These are phyloP conservation scores for Hypoxylon sp. DNA, from an alignment of 2,329 filamentous ascomycete genomes.

Conservation along the genomic window DNA sequence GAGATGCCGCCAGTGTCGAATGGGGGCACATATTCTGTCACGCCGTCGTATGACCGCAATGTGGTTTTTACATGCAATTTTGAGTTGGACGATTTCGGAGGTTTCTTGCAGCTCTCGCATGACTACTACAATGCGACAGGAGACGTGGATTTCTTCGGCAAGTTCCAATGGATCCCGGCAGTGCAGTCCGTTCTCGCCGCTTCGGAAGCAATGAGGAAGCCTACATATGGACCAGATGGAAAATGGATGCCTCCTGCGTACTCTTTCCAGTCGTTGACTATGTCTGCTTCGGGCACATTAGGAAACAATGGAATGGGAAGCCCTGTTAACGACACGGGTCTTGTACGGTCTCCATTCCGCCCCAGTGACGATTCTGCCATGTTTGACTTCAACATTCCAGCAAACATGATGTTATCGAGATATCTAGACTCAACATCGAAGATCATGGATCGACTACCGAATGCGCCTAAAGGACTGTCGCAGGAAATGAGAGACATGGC, in stretches of 20 bases:
- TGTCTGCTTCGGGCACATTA: constrained; percentile 84
- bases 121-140: constrained; percentile 83
- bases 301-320: constrained; percentile 83
- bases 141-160: constrained; percentile 81
- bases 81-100: constrained; percentile 90
- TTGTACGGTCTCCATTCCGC: constrained; percentile 89
- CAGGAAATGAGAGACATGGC: constrained; percentile 71
- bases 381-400: constrained; percentile 88
- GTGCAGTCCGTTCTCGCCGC: constrained; percentile 78
- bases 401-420: constrained; percentile 86
- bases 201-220: constrained; percentile 77
- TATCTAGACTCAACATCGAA: constrained; percentile 68
- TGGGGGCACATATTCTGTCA: constrained; percentile 70
- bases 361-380: constrained; percentile 91
- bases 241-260: constrained; percentile 64
- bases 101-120: constrained; percentile 85
- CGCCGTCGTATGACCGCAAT: constrained; percentile 75
- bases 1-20: constrained; percentile 72
- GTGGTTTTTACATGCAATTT: constrained; percentile 97
- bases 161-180: constrained; percentile 79
- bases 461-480: constrained; percentile 61
- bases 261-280: constrained; percentile 82
- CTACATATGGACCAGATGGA: constrained; percentile 66
- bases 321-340: constrained; percentile 83
- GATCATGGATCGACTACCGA: constrained; percentile 62